Percentiles rank a stretch among this genome's conserved stretches.
phyloP scores from a whole-genome alignment of 257 asterid genomes.

The Solanum sitiens region DNA sequence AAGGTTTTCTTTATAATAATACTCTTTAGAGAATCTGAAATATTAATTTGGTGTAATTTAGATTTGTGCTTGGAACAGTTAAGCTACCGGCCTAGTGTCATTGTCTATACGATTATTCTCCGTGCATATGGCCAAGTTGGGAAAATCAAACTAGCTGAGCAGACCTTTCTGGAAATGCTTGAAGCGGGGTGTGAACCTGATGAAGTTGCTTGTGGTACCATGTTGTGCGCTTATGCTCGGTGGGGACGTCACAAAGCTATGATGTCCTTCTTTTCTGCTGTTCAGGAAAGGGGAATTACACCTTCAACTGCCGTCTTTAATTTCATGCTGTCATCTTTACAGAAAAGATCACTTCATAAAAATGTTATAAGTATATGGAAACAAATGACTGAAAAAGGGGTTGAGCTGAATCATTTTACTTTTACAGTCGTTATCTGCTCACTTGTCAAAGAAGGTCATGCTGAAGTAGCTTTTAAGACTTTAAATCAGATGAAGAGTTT shows the following conservation, averaged over 20 bases:
- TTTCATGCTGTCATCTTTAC: slow-evolving; percentile 89
- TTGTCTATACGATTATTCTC: slow-evolving; percentile 69
- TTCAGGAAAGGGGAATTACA: slow-evolving; percentile 57
- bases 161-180: slow-evolving; percentile 89
- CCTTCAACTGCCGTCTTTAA: slow-evolving; percentile 65
- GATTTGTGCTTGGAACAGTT: slow-evolving; percentile 74
- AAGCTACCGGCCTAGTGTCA: slow-evolving; percentile 85
- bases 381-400: slow-evolving; percentile 50
- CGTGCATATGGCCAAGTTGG: slow-evolving; percentile 94
- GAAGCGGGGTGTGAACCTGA: slow-evolving; percentile 94
- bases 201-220: slow-evolving; percentile 95
- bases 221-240: slow-evolving; percentile 84
- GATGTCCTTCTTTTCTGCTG: slow-evolving; percentile 87
- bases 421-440: slow-evolving; percentile 72
- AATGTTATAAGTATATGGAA: slow-evolving; percentile 58
- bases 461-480: slow-evolving; percentile 51
- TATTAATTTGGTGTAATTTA: slow-evolving; percentile 68
- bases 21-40: slow-evolving; percentile 5
- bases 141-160: slow-evolving; percentile 79
- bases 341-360: slow-evolving; percentile 63
- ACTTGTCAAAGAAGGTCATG: slow-evolving; percentile 54
- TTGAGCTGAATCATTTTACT: slow-evolving; percentile 63
- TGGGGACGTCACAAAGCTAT: slow-evolving; percentile 89
- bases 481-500: slow-evolving; percentile 60
- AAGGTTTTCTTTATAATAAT: neutral